Evolutionary conservation across 2,329 filamentous ascomycete genomes (phyloP), one percentile per base, ranked within the genome.

Genomic region (Fonsecaea multimorphosa): DNA sequence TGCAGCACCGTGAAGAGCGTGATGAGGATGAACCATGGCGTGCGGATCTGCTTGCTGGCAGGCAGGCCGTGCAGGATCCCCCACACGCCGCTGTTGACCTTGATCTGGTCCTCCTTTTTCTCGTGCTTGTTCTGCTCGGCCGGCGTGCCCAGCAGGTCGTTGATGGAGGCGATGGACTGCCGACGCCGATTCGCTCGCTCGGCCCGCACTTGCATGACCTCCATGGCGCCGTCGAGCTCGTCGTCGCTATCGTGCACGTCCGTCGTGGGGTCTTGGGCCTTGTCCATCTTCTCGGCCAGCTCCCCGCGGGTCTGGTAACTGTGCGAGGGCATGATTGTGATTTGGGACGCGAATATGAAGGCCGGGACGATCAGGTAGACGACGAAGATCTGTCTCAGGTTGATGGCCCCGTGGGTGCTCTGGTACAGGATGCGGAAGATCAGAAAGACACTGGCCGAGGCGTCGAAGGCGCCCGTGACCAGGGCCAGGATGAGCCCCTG

Each of bases 21-120:
- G 72, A 96, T 90, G 40, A 96, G 83, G 14, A 92, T 82, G 76
- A 95, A 97, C 92, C 93, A 97, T 0, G 89, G 90, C 3, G 89
- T 91, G 6, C 80, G 76, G 72, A 96, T 89, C 77, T 97, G 93
- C 74, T 91, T 80, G 46, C 81, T 74, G 0, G 90, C 90, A 0
- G 89, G 85, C 68, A 84, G 81, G 52, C 88, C 87, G 73, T 96
- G 93, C 76, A 96, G 85, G 29, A 90, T 89, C 51, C 93, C 93
- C 91, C 91, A 96, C 34, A 96, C 91, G 11, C 91, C 91, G 29
- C 88, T 91, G 9, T 84, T 85, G 58, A 86, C 83, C 68, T 91
- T 89, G 74, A 89, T 90, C 72, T 84, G 83, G 74, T 91, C 89
- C 77, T 94, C 90, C 58, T 72, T 73, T 36, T 76, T 72, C 36